Percentiles rank a stretch among this genome's conserved stretches.
These are phyloP conservation scores for Trichoderma afroharzianum DNA, from an alignment of 2,329 filamentous ascomycete species.

Conservation along the genomic window DNA sequence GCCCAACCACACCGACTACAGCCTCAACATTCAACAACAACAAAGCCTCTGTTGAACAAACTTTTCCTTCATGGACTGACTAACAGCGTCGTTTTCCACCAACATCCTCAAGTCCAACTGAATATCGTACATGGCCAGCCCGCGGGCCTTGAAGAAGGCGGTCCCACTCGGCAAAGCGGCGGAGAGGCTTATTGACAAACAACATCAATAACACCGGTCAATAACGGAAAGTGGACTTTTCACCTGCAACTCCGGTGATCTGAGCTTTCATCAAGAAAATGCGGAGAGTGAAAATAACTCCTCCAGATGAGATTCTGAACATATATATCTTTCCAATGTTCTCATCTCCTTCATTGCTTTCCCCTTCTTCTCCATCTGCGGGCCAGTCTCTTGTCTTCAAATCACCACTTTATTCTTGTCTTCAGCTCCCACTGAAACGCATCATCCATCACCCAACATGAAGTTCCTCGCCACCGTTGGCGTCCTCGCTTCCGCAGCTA, in stretches of 20 bases:
- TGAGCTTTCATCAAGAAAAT: background rate
- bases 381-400: background rate
- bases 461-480: constrained; percentile 29
- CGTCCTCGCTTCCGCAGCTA: constrained; percentile 21
- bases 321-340: background rate
- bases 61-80: background rate
- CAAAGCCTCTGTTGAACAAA: background rate
- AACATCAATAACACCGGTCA: constrained; percentile 9
- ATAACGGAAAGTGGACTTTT: constrained; percentile 1
- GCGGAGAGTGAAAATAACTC: background rate
- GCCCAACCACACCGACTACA: background rate
- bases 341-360: background rate
- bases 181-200: constrained; percentile 9
- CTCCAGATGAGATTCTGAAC: background rate
- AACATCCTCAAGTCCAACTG: background rate
- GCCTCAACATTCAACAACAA: background rate
- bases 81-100: background rate
- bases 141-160: background rate
- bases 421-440: background rate
- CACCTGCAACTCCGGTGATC: background rate
- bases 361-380: background rate
- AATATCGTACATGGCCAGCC: background rate
- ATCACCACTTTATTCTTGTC: background rate
- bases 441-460: constrained; percentile 21
- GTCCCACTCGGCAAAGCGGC: background rate